Base-by-base conservation (phyloP, 1,139 yeast species). In the Magnusiomyces fungicola region DNA sequence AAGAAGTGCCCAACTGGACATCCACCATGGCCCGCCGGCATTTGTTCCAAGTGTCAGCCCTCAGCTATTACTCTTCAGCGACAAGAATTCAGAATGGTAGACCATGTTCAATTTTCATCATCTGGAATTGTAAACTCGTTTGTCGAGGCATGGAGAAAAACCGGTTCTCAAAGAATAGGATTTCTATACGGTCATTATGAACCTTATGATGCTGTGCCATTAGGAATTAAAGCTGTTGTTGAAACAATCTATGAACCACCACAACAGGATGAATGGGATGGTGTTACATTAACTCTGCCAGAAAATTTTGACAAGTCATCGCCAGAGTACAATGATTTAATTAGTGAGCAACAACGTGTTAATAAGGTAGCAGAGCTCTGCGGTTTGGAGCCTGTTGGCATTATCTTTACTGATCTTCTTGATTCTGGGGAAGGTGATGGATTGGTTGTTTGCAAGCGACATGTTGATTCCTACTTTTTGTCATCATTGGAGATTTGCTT, bases 31-130 rank as follows among this genome's bases (percentile, higher is more conserved):
- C 97, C 98, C 1, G 76, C 73, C 49, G 97, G 97, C 0, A 89
- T 92, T 56, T 92, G 98, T 63, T 84, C 96, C n/a, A 88, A 89
- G 65, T 92, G 98, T 66, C 97, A 90, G 66, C 97, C 98, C 0
- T 81, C 96, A 1, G 95, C 96, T 0, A 88, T 94, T 51, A 89
- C 97, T 0, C 72, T 94, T 55, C 95, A 85, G 64, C 90, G 83
- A 64, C 98, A 94, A 65, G 74, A 76, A 45, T 94, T 86, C 65
- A 77, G 99, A 61, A 87, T 92, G 96, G 96, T 94, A 21, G 99
- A 94, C 66, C 97, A 94, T 69, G 94, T 92, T 29, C 97, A 92
- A 65, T 86, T 90, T 66, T 81, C 89, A 19, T 80, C 79, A 54
- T 79, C 89, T 43, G 71, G 73, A 3, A 76, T 89, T 33, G 78